Conservation (phyloP, 352 stramenopile species). For the Globisporangium cystogenes region DNA sequence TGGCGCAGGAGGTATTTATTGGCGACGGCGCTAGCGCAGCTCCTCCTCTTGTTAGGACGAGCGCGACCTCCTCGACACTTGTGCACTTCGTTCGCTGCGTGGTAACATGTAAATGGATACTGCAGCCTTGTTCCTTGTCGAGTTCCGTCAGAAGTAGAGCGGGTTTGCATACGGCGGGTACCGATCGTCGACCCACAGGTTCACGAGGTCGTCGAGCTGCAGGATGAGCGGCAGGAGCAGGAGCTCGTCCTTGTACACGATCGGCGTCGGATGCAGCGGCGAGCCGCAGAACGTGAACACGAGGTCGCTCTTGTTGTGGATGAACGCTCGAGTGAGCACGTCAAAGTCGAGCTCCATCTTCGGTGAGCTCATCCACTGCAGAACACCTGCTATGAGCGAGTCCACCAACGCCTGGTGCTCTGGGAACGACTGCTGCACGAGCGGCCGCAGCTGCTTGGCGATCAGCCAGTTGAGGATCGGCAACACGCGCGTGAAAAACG, state of each 20-base stretch:
- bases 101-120: not conserved
- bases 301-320: slow-evolving; percentile 39
- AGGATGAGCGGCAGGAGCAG: slow-evolving; percentile 53
- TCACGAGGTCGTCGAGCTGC: slow-evolving; percentile 62
- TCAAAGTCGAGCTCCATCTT: slow-evolving; percentile 54
- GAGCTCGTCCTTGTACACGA: slow-evolving; percentile 55
- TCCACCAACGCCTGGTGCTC: slow-evolving; percentile 58
- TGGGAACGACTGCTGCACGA: slow-evolving; percentile 42
- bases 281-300: slow-evolving; percentile 52
- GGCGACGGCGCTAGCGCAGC: not conserved
- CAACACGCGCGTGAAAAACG: slow-evolving; percentile 37
- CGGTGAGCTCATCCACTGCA: slow-evolving; percentile 37
- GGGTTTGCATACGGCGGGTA: slow-evolving; percentile 68
- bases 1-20: slow-evolving; percentile 2
- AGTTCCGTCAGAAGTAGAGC: slow-evolving; percentile 51
- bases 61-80: not conserved
- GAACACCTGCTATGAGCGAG: slow-evolving; percentile 26
- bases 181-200: slow-evolving; percentile 68
- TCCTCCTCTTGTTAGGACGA: not conserved
- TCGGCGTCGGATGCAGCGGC: slow-evolving; percentile 43
- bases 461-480: slow-evolving; percentile 43
- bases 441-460: slow-evolving; percentile 22
- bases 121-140: not conserved
- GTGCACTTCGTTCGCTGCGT: not conserved
- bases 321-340: slow-evolving; percentile 54